A percentile compares a stretch with the other conserved stretches of the same genome.
Conservation (phyloP, 306 rosid genomes). For the Vigna reflexopilosa region DNA sequence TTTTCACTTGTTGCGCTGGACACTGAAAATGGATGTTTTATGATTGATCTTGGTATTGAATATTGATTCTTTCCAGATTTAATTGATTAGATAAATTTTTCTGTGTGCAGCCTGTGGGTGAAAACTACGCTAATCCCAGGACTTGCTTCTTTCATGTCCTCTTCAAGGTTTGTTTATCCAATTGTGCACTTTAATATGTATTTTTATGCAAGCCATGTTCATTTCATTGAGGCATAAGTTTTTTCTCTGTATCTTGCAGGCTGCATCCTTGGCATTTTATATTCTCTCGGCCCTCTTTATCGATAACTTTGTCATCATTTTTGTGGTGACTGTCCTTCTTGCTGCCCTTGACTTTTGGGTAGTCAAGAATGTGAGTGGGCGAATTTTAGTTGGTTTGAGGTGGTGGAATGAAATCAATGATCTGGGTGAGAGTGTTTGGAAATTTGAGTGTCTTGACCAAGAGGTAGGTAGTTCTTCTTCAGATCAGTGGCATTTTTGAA, state of each 20-base stretch:
- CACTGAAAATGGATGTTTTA: constrained; percentile 9
- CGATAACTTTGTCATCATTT: constrained; percentile 91
- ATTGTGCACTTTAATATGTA: not conserved
- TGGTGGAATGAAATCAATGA: constrained; percentile 99
- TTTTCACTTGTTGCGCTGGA: constrained; percentile 16
- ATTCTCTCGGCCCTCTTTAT: constrained; percentile 88
- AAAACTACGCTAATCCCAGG: constrained; percentile 93
- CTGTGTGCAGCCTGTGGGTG: constrained; percentile 73
- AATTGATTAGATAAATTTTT: constrained; percentile 25
- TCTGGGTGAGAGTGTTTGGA: constrained; percentile 98
- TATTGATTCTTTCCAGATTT: constrained; percentile 23
- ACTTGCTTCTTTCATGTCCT: constrained; percentile 96
- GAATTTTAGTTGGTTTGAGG: constrained; percentile 96
- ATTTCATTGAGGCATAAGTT: constrained; percentile 16
- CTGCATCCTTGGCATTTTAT: constrained; percentile 92
- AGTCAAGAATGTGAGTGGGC: constrained; percentile 97
- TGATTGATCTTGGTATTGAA: constrained; percentile 6
- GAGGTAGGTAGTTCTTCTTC: constrained; percentile 63
- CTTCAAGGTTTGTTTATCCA: constrained; percentile 71
- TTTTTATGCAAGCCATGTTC: constrained; percentile 22
- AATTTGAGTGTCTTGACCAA: constrained; percentile 95
- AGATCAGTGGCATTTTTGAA: constrained; percentile 20
- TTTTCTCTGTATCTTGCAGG: constrained; percentile 60
- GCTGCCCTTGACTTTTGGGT: constrained; percentile 99
- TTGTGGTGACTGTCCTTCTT: constrained; percentile 96